Evolutionary conservation across 2,329 filamentous ascomycete species (phyloP).

Genomic region (Epicoccum sorghinum): DNA sequence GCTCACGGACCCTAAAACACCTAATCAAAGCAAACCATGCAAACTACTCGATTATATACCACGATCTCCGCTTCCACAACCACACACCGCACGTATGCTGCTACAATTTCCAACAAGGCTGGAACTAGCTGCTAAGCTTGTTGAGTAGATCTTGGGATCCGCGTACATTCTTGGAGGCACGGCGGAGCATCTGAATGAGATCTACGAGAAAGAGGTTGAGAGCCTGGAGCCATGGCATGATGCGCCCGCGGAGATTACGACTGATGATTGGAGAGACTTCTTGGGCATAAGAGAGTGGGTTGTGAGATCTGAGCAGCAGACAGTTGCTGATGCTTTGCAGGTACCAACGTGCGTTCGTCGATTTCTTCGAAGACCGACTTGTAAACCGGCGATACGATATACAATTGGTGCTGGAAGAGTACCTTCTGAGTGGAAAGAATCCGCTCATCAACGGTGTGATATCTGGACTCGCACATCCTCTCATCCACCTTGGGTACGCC

Average conservation of each 20-base stretch:
- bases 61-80: constrained; percentile 78
- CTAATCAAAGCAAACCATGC: constrained; percentile 89
- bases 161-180: constrained; percentile 84
- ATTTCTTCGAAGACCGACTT: constrained; percentile 94
- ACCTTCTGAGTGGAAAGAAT: constrained; percentile 73
- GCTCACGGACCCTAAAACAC: constrained; percentile 84
- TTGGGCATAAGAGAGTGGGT: constrained; percentile 72
- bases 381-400: constrained; percentile 81
- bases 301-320: background rate
- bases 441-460: constrained; percentile 83
- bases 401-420: constrained; percentile 77
- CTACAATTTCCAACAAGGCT: constrained; percentile 22
- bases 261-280: constrained; percentile 85
- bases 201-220: constrained; percentile 80
- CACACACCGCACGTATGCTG: constrained; percentile 73
- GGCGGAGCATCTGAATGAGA: constrained; percentile 72
- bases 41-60: constrained; percentile 83
- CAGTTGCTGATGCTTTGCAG: constrained; percentile 41
- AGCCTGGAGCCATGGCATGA: constrained; percentile 79
- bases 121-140: constrained; percentile 39
- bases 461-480: constrained; percentile 80
- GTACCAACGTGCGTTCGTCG: constrained; percentile 89
- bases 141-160: constrained; percentile 71
- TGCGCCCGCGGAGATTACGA: constrained; percentile 81
- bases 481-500: constrained; percentile 96